Base-by-base conservation (phyloP, 768 basidiomycete genomes). In the Coprinopsis strossmayeri region DNA sequence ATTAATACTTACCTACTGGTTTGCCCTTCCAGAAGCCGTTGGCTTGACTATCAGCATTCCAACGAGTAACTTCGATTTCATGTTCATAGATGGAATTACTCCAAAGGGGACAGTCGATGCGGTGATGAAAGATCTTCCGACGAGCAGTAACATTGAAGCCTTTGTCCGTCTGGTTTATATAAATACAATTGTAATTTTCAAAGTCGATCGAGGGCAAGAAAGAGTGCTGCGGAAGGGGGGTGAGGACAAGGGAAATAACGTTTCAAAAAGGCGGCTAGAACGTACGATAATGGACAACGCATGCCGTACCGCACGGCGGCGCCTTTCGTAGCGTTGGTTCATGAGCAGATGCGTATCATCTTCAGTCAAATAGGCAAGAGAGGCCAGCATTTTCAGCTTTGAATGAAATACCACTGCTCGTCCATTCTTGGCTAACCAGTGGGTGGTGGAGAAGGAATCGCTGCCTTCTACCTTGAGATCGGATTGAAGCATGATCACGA, bases 21-120 rank as follows among this genome's bases (percentile, higher is more conserved):
- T 58, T 62, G 9, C 65, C 69, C 24, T 65, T 63, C 69, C 70
- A 73, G 25, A 65, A 57, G 1, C 69, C 72, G 18, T 63, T 54
- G 39, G 68, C 57, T 17, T 64, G 60, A 27, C 60, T 54, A 15
- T 51, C 56, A 37, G 34, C 32, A 15, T 59, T 55, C 45, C 65
- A 70, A n/a, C 63, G 63, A 0, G 64, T 65, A 40, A 66, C 65
- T 11, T 59, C 48, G 11, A 75, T 56, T 18, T 74, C 71, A 9
- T 56, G 57, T 41, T 69, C 68, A 17, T 63, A 59, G 17, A 74
- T 65, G 2, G 61, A 52, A 26, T 61, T 63, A 1, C 64, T 66
- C 67, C 68, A 73, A 18, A 60, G 59, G 15, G 62, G 63, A 41
- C 63, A 67, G 12, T 62, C 57, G 21, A 72, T 54, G 27, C 45